These are phyloP conservation scores for Hypoxylon sp. DNA, from an alignment of 2,329 filamentous ascomycete genomes.

Conservation along the genomic window DNA sequence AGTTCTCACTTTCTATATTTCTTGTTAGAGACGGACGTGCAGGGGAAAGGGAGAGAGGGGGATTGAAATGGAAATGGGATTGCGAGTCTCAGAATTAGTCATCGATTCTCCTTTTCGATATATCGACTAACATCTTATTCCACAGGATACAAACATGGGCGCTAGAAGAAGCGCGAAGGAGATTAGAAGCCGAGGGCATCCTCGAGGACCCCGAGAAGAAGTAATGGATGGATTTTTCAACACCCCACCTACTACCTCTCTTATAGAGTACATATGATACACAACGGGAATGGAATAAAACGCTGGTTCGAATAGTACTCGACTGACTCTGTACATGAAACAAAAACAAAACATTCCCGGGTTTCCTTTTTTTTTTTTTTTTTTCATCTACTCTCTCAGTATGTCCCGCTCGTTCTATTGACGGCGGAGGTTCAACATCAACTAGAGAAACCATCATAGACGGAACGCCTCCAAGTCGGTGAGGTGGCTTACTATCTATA, in stretches of 20 bases:
- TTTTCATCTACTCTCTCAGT: conserved; percentile 10
- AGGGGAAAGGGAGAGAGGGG: conserved; percentile 1
- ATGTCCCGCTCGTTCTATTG: no score
- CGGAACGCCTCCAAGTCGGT: conserved; percentile 27
- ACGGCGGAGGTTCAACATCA: conserved; percentile 10
- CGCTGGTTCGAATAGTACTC: conserved; percentile 10
- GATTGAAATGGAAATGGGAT: neutral
- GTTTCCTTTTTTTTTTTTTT: conserved; percentile 21
- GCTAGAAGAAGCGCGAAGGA: conserved; percentile 91
- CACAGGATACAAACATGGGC: conserved; percentile 98
- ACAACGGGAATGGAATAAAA: conserved; percentile 16
- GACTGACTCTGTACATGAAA: conserved; percentile 32
- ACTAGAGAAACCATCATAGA: conserved; percentile 37
- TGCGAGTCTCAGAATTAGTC: neutral
- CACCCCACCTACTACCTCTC: neutral
- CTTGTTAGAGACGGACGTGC: no score
- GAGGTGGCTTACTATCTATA: conserved; percentile 24
- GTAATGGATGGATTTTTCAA: conserved; percentile 26
- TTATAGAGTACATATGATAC: conserved; percentile 13
- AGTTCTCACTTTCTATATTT: conserved; percentile 54
- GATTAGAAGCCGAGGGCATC: conserved; percentile 95
- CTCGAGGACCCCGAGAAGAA: conserved; percentile 79
- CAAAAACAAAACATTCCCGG: conserved; percentile 9
- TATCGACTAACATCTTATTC: conserved; percentile 41
- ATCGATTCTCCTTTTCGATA: neutral